phyloP scores from a whole-genome alignment of 352 stramenopile genomes.

The Pythium scleroteichum region DNA sequence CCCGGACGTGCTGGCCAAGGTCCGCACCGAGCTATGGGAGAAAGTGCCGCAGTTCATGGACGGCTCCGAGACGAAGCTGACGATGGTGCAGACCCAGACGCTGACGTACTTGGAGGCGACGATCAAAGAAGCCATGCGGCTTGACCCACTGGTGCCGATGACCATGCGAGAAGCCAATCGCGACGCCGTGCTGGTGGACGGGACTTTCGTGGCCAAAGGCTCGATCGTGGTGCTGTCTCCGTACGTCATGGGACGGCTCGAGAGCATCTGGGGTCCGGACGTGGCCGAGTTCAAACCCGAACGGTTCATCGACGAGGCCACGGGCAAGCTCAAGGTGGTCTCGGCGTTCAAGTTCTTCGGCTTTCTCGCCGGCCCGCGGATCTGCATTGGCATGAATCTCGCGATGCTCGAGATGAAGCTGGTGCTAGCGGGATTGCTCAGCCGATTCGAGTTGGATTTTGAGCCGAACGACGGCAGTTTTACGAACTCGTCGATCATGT shows the following conservation, averaged over 20 bases:
- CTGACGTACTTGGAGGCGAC: conserved; percentile 28
- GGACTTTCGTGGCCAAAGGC: conserved; percentile 22
- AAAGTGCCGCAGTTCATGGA: conserved; percentile 21
- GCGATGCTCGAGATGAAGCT: conserved; percentile 46
- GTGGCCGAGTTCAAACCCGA: conserved; percentile 34
- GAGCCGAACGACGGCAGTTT: conserved; percentile 18
- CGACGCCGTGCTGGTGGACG: conserved; percentile 28
- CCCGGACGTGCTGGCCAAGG: conserved; percentile 30
- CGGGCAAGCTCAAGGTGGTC: conserved; percentile 17
- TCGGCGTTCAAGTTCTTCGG: conserved; percentile 36
- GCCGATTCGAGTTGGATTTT: conserved; percentile 31
- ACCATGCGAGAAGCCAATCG: conserved; percentile 25
- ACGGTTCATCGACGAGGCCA: conserved; percentile 26
- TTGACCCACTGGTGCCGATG: conserved; percentile 38
- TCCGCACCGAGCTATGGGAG: conserved; percentile 28
- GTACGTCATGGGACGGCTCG: conserved; percentile 33
- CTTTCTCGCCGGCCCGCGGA: conserved; percentile 11
- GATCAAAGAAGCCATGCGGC: conserved; percentile 38
- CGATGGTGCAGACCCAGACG: conserved; percentile 10
- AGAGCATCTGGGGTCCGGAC: conserved; percentile 35
- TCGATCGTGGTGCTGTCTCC: conserved; percentile 23
- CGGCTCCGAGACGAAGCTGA: conserved; percentile 3
- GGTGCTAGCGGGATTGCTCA: conserved; percentile 32
- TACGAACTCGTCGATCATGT: conserved; percentile 7
- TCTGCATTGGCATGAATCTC: conserved; percentile 43